Percentiles rank a stretch among this genome's conserved stretches.
phyloP scores from a whole-genome alignment of 1,284 basidiomycete genomes.

The Apiotrichum laibachii region DNA sequence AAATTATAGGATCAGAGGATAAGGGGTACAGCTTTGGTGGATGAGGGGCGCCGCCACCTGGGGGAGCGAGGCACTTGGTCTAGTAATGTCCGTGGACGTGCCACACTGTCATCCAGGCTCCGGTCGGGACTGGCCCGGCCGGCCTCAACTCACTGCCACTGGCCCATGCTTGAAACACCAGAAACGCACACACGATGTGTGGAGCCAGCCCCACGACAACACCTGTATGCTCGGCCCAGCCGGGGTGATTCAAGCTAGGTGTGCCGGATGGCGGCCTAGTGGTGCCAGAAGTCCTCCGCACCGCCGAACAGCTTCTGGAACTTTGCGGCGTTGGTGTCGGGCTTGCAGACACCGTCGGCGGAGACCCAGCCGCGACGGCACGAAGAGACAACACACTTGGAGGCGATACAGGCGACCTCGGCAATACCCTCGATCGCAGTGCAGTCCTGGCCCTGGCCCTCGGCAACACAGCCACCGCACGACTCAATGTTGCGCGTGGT shows the following conservation, averaged over 20 bases:
- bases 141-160: too few relatives aligned
- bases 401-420: conserved; percentile 20
- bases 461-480: conserved; percentile 66
- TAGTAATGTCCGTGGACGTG: too few relatives aligned
- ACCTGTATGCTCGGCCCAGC: neutral
- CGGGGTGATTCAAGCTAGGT: neutral
- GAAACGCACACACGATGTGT: too few relatives aligned
- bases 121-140: too few relatives aligned
- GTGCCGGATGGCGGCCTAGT: neutral
- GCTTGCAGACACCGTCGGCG: conserved; percentile 8
- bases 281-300: neutral
- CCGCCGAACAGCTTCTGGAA: neutral
- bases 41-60: neutral
- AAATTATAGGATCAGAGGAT: neutral
- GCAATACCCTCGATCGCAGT: conserved; percentile 59
- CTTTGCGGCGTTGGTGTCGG: neutral
- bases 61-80: too few relatives aligned
- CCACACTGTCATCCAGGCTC: too few relatives aligned
- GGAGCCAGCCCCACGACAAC: too few relatives aligned
- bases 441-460: conserved; percentile 64
- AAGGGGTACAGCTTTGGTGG: neutral
- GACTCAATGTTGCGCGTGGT: conserved; percentile 22
- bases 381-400: conserved; percentile 19
- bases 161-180: too few relatives aligned
- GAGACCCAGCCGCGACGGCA: conserved; percentile 17